Conservation (phyloP, 345 rosid species). For the Brassica incana region DNA sequence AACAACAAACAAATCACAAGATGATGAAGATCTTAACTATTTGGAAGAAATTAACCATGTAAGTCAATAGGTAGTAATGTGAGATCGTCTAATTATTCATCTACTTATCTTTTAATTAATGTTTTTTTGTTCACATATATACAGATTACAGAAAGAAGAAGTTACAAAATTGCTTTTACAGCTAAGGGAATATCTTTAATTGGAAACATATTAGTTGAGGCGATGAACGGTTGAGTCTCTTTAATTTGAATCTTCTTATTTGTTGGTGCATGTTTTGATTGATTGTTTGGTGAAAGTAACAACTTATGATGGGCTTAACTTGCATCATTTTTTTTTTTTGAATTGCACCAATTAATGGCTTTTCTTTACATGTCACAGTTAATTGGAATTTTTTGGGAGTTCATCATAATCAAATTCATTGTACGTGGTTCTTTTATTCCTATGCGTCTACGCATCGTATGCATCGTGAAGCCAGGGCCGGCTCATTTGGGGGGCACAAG, state of each 20-base stretch:
- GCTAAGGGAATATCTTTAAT: not conserved
- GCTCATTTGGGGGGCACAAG: no score
- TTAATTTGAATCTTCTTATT: not conserved
- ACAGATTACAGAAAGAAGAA: not conserved
- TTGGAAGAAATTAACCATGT: not conserved
- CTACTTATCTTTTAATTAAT: not conserved
- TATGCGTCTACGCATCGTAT: not conserved
- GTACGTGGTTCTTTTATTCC: not conserved
- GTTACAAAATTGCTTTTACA: conserved; percentile 7
- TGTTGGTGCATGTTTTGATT: not conserved
- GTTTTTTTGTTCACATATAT: not conserved
- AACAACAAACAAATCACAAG: not conserved
- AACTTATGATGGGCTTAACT: not conserved
- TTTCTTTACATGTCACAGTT: not conserved
- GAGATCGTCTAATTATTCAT: conserved; percentile 1
- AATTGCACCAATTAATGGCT: not conserved
- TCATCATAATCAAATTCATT: not conserved
- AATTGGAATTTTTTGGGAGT: not conserved
- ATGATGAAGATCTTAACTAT: not conserved
- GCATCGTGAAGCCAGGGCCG: not conserved
- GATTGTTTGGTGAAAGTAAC: not conserved
- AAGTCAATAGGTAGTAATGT: conserved; percentile 2
- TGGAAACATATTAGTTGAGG: not conserved
- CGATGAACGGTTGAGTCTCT: not conserved
- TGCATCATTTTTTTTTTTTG: not conserved